These are phyloP conservation scores for Mucor saturninus DNA, from an alignment of 371 early-diverging fungal species.

Conservation along the genomic window DNA sequence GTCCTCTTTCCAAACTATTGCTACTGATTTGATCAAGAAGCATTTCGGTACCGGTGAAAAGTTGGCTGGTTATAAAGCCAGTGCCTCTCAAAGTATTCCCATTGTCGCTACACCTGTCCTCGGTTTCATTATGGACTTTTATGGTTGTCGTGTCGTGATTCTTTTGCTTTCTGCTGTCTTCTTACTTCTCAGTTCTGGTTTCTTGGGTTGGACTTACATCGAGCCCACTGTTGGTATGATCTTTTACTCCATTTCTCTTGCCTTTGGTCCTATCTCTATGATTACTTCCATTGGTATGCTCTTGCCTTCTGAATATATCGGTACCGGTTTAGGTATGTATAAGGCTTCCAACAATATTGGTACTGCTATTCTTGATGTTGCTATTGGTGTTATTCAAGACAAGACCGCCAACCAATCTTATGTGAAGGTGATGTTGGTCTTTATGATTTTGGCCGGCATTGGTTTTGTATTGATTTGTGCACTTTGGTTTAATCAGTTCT, in stretches of 20 bases:
- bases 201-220: slow-evolving; percentile 50
- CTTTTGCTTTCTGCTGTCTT: slow-evolving; percentile 45
- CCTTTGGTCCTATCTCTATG: slow-evolving; percentile 60
- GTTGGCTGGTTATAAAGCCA: slow-evolving; percentile 59
- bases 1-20: slow-evolving; percentile 60
- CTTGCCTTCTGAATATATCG: slow-evolving; percentile 54
- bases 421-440: slow-evolving; percentile 46
- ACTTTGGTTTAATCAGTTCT: slow-evolving; percentile 38
- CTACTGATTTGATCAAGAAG: slow-evolving; percentile 47
- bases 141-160: slow-evolving; percentile 51
- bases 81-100: slow-evolving; percentile 57
- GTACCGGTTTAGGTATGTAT: slow-evolving; percentile 61
- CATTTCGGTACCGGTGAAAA: slow-evolving; percentile 45
- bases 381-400: slow-evolving; percentile 59
- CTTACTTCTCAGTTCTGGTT: slow-evolving; percentile 45
- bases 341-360: slow-evolving; percentile 56
- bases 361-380: slow-evolving; percentile 53
- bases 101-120: slow-evolving; percentile 61
- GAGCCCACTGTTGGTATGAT: slow-evolving; percentile 55
- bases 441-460: slow-evolving; percentile 36
- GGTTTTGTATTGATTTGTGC: slow-evolving; percentile 40
- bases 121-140: slow-evolving; percentile 58
- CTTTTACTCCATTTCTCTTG: slow-evolving; percentile 51
- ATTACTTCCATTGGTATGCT: slow-evolving; percentile 58
- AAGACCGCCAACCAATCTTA: slow-evolving; percentile 40